Conservation (phyloP, 73 alveolate species). For the Tetrahymena malaccensis region DNA sequence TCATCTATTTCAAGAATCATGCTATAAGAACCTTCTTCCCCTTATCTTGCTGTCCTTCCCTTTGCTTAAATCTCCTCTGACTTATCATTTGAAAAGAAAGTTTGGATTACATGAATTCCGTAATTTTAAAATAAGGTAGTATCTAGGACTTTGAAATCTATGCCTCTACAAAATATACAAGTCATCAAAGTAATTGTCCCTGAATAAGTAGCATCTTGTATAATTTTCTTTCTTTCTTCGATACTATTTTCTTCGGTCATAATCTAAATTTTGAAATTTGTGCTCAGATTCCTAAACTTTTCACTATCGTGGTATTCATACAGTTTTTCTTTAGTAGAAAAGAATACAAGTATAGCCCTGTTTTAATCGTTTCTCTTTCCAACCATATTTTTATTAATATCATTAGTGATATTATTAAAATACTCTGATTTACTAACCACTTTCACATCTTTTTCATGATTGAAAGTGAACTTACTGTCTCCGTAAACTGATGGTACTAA, state of each 20-base stretch:
- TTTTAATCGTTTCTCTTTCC: neutral
- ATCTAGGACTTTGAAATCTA: neutral
- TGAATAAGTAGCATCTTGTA: neutral
- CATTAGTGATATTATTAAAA: neutral
- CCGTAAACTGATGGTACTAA: neutral
- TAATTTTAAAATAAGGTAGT: neutral
- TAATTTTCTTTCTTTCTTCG: neutral
- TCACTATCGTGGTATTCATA: neutral
- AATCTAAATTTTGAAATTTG: neutral
- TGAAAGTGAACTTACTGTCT: neutral
- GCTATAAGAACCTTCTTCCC: neutral
- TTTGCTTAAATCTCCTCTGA: neutral
- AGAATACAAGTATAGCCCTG: neutral
- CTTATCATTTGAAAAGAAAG: neutral
- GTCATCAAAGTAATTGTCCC: neutral
- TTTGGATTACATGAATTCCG: neutral
- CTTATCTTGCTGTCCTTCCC: neutral
- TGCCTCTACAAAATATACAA: neutral
- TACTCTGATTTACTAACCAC: neutral
- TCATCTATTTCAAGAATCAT: neutral
- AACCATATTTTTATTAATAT: neutral
- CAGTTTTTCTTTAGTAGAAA: neutral
- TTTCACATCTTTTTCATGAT: neutral
- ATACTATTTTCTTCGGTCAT: neutral
- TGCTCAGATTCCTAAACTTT: neutral